phyloP scores from a whole-genome alignment of 371 early-diverging fungal species.

The Mucor racemosus region DNA sequence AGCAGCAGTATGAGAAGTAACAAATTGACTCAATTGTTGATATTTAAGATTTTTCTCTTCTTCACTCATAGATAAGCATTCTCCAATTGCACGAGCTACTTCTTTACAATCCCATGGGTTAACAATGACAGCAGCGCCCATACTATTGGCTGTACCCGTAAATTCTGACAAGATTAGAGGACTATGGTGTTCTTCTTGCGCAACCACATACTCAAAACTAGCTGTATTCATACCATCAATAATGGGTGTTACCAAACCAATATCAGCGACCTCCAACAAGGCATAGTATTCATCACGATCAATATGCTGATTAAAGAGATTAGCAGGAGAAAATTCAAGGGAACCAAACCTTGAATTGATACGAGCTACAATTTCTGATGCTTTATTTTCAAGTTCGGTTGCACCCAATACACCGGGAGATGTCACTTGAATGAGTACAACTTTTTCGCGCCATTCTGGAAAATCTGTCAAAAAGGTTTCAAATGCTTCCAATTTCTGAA shows the following conservation, averaged over 20 bases:
- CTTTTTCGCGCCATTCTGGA: conserved; percentile 90
- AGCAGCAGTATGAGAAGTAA: conserved; percentile 86
- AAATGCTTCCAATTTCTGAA: conserved; percentile 95
- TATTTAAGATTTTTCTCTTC: conserved; percentile 85
- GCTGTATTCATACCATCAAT: conserved; percentile 99
- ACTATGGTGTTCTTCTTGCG: conserved; percentile 90
- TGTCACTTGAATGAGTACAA: conserved; percentile 89
- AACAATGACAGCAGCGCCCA: conserved; percentile 86
- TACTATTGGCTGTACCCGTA: conserved; percentile 93
- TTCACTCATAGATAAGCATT: conserved; percentile 80
- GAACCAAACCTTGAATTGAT: conserved; percentile 95
- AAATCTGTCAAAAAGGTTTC: conserved; percentile 88
- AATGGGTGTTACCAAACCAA: conserved; percentile 92
- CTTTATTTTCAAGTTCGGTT: conserved; percentile 77
- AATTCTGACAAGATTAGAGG: conserved; percentile 96
- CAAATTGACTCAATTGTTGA: conserved; percentile 82
- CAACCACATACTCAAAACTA: conserved; percentile 96
- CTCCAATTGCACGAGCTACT: conserved; percentile 90
- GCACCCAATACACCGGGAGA: conserved; percentile 58
- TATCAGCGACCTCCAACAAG: conserved; percentile 93
- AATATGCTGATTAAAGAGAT: conserved; percentile 95
- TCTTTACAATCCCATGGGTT: conserved; percentile 98
- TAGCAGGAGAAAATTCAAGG: conserved; percentile 91
- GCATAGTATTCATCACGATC: conserved; percentile 95
- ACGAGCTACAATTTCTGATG: conserved; percentile 87